These are phyloP conservation scores for Phytophthora cajani DNA, from an alignment of 352 stramenopile species.

Conservation along the genomic window DNA sequence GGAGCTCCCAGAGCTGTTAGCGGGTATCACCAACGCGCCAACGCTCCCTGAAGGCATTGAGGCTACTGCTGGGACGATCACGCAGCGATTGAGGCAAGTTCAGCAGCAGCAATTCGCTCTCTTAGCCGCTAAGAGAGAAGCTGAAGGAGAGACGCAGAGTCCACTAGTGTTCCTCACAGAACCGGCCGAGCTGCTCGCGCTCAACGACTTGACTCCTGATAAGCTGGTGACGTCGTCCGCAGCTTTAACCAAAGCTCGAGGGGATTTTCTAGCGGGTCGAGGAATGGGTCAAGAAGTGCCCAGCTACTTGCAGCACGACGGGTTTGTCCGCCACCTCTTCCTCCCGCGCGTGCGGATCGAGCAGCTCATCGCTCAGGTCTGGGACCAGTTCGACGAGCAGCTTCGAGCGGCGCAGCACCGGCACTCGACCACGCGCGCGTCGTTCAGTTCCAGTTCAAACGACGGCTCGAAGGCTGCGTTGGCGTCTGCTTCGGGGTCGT, in stretches of 20 bases:
- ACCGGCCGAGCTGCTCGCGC: constrained; percentile 34
- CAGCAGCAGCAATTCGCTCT: constrained; percentile 31
- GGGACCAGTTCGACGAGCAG: constrained; percentile 68
- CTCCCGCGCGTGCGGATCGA: constrained; percentile 55
- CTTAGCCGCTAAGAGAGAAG: constrained; percentile 11
- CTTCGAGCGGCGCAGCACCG: constrained; percentile 44
- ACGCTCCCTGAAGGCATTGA: constrained; percentile 29
- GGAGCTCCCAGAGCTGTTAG: constrained; percentile 40
- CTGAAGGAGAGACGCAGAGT: not conserved
- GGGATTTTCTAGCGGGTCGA: constrained; percentile 50
- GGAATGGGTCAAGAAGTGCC: constrained; percentile 48
- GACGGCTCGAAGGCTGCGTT: constrained; percentile 7
- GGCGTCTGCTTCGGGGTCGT: not conserved
- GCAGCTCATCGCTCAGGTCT: constrained; percentile 58
- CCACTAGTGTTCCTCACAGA: constrained; percentile 61
- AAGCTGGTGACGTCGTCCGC: constrained; percentile 8
- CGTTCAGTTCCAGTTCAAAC: not conserved
- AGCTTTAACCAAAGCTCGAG: constrained; percentile 2
- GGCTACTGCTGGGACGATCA: constrained; percentile 15
- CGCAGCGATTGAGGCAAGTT: constrained; percentile 35
- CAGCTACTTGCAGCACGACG: constrained; percentile 64
- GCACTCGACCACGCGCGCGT: constrained; percentile 15
- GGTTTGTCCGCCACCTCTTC: constrained; percentile 66
- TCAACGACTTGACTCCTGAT: constrained; percentile 5
- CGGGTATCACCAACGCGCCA: constrained; percentile 19